These are phyloP conservation scores for Pistacia vera DNA, from an alignment of 345 rosid genomes.

Conservation along the genomic window DNA sequence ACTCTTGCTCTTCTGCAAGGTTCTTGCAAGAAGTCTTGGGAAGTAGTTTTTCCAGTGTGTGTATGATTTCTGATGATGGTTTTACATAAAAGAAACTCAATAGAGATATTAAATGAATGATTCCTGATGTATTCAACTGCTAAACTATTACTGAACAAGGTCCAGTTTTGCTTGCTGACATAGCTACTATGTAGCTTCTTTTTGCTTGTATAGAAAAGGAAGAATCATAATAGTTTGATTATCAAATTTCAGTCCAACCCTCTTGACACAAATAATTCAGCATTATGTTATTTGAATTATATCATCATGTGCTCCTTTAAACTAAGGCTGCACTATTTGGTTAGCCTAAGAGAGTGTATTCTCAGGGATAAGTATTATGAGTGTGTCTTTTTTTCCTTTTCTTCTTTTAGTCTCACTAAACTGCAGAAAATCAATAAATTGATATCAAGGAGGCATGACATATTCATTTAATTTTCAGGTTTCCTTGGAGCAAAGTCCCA, in stretches of 20 bases:
- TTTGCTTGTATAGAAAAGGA: neutral
- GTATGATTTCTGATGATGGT: neutral
- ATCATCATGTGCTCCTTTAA: neutral
- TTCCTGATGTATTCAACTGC: slow-evolving; percentile 2
- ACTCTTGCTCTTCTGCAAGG: neutral
- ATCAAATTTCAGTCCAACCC: neutral
- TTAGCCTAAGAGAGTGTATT: slow-evolving; percentile 1
- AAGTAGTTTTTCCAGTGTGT: neutral
- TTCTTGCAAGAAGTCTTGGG: neutral
- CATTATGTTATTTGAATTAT: neutral
- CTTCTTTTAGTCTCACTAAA: neutral
- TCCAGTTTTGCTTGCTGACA: neutral
- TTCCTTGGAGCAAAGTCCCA: slow-evolving; percentile 68
- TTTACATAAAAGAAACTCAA: neutral
- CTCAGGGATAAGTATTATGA: neutral
- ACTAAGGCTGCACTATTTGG: neutral
- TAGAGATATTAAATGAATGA: slow-evolving; percentile 2
- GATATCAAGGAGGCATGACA: slow-evolving; percentile 3
- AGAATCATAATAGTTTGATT: neutral
- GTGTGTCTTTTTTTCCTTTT: neutral
- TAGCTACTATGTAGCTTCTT: neutral
- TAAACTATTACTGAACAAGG: neutral
- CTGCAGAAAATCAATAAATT: slow-evolving; percentile 1
- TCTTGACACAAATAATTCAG: neutral
- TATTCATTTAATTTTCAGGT: slow-evolving; percentile 54